phyloP scores from a whole-genome alignment of 495 filamentous ascomycete genomes.

The Tuber borchii region DNA sequence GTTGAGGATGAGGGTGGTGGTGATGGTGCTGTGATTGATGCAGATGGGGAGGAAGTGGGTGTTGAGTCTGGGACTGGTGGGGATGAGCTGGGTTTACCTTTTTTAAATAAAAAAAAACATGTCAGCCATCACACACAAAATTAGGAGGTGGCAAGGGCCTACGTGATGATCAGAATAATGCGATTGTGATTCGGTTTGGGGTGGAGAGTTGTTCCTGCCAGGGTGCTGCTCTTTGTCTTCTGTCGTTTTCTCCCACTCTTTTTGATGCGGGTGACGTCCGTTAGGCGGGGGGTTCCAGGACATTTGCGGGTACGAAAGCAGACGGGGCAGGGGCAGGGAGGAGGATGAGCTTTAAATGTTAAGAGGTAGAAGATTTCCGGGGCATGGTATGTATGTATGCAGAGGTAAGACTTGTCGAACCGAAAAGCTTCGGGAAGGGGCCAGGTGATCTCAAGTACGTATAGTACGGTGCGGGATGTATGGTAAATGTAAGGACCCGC shows the following conservation, averaged over 20 bases:
- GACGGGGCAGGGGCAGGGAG: slow-evolving; percentile 18
- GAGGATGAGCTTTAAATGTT: slow-evolving; percentile 35
- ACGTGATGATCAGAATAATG: slow-evolving; percentile 4
- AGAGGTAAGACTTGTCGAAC: slow-evolving; percentile 36
- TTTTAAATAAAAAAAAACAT: background rate
- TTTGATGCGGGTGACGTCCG: slow-evolving; percentile 35
- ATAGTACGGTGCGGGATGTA: slow-evolving; percentile 23
- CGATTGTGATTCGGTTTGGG: slow-evolving; percentile 1
- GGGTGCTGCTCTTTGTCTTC: slow-evolving; percentile 33
- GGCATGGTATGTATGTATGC: slow-evolving; percentile 30
- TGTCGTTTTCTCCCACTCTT: slow-evolving; percentile 30
- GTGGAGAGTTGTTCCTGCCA: slow-evolving; percentile 13
- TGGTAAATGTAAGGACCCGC: slow-evolving; percentile 34
- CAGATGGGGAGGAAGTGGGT: slow-evolving; percentile 7
- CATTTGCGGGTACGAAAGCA: slow-evolving; percentile 36
- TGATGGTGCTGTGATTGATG: slow-evolving; percentile 29
- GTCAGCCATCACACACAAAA: slow-evolving; percentile 14
- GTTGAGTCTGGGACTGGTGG: slow-evolving; percentile 24
- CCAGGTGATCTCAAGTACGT: slow-evolving; percentile 29
- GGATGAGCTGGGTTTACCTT: slow-evolving; percentile 3
- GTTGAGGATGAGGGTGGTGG: slow-evolving; percentile 18
- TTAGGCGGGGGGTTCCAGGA: slow-evolving; percentile 37
- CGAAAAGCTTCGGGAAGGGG: slow-evolving; percentile 28
- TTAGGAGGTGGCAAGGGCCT: background rate
- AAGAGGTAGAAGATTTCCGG: slow-evolving; percentile 28